Base-by-base conservation (phyloP, 208 protist species). In the Porcisia hertigi region DNA sequence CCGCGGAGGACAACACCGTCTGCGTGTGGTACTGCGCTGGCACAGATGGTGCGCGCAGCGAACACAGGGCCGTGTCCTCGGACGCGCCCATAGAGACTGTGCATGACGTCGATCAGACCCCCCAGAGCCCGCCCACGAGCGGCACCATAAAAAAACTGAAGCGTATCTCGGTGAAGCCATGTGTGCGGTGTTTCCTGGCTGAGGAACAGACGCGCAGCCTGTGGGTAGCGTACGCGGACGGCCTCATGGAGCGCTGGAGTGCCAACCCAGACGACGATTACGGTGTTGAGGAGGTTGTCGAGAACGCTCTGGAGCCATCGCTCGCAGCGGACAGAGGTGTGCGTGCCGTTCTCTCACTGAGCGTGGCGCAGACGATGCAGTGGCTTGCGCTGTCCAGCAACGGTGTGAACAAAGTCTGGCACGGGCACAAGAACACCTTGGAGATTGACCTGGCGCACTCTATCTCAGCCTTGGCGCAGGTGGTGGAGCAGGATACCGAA, bases 331-430 rank as follows among this genome's bases (percentile, higher is more conserved):
- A 41, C 36, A 30, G 39, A 7, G 59, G 71, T 5, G 81, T 94
- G 53, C 45, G 85, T 2, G 62, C 80, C 1, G 62, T 95, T 5
- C 79, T 89, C 52, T 83, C 83, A 18, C 64, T 96, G 11, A 75
- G 82, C 25, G 83, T 87, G 14, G 86, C 92, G 53, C 90, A 96
- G 69, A 94, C 91, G 49, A 82, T 96, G 76, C 87, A 94, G 76
- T 86, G 96, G 54, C 79, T 96, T 14, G 88, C 89, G 14, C 73
- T 98, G 11, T 92, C 92, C 23, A 96, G 90, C 82, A 95, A 95
- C 77, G 92, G 92, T 23, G 79, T 94, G 8, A 98, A 96, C 81
- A 96, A 92, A 70, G 85, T 96, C 6, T 98, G 94, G 93, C 94
- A 92, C 80, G 84, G 80, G 25, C 88, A 92, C 62, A 77, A 82